A percentile compares a stretch with the other conserved stretches of the same genome.
Conservation (phyloP, 2,329 filamentous ascomycete species). For the Ascochyta fabae region DNA sequence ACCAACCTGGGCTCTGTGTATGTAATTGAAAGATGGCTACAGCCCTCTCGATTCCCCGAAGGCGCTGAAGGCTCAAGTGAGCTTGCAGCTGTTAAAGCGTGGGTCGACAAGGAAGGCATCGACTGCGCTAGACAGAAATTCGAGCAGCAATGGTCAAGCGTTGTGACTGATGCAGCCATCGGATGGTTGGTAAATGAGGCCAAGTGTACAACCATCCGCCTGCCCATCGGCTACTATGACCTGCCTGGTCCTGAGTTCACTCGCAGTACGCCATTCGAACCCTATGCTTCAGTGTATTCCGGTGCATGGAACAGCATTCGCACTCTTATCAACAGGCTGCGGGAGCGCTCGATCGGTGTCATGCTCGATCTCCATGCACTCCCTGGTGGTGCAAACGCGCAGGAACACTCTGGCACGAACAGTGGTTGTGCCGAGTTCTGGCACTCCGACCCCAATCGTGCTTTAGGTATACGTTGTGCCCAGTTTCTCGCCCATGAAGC, state of each 20-base stretch:
- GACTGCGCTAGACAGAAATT: slow-evolving; percentile 58
- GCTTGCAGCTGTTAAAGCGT: slow-evolving; percentile 59
- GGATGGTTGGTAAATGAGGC: slow-evolving; percentile 60
- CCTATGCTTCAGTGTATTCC: slow-evolving; percentile 57
- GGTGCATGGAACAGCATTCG: slow-evolving; percentile 62
- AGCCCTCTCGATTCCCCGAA: slow-evolving; percentile 57
- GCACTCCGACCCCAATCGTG: slow-evolving; percentile 52
- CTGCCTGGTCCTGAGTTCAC: slow-evolving; percentile 59
- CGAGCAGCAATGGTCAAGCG: slow-evolving; percentile 61
- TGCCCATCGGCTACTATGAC: slow-evolving; percentile 67
- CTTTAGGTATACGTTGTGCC: slow-evolving; percentile 56
- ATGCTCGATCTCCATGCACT: slow-evolving; percentile 66
- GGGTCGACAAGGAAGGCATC: slow-evolving; percentile 56
- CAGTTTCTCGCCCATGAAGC: slow-evolving; percentile 60
- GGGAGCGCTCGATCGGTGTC: slow-evolving; percentile 59
- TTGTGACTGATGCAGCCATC: slow-evolving; percentile 59
- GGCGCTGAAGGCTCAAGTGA: slow-evolving; percentile 56
- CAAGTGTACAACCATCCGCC: slow-evolving; percentile 63
- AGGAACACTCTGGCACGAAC: slow-evolving; percentile 64
- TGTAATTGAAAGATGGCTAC: slow-evolving; percentile 66
- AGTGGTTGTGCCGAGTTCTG: slow-evolving; percentile 60
- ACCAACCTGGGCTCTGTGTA: slow-evolving; percentile 66
- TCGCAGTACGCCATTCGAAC: slow-evolving; percentile 59
- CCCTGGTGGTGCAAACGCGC: slow-evolving; percentile 63
- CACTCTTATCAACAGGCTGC: slow-evolving; percentile 54